Percentiles rank a stretch among this genome's conserved stretches.
Conservation (phyloP, 1,139 yeast species). For the Insectozyma bohioensis region DNA sequence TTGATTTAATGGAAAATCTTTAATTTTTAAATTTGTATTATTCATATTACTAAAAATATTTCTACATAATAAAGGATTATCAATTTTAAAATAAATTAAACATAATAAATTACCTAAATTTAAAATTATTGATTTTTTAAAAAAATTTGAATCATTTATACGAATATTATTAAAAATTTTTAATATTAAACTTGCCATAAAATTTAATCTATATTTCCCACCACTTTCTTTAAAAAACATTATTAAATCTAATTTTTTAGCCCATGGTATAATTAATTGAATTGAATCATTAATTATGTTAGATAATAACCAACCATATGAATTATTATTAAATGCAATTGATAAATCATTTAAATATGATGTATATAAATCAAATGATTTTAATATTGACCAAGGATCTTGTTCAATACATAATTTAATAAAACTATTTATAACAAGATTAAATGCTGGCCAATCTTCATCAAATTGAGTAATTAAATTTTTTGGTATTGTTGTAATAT, state of each 20-base stretch:
- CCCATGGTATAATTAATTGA: constrained; percentile 46
- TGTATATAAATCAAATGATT: constrained; percentile 61
- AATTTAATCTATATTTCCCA: constrained; percentile 49
- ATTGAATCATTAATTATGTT: constrained; percentile 42
- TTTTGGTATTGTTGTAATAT: not conserved
- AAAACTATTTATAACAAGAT: constrained; percentile 50
- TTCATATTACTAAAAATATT: constrained; percentile 76
- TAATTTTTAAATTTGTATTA: constrained; percentile 51
- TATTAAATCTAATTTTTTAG: constrained; percentile 50
- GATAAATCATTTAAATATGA: constrained; percentile 54
- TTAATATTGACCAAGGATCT: constrained; percentile 57
- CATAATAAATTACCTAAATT: constrained; percentile 61
- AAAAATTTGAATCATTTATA: constrained; percentile 42
- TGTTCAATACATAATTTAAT: constrained; percentile 52
- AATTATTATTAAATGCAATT: constrained; percentile 55
- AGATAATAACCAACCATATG: constrained; percentile 52
- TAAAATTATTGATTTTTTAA: constrained; percentile 53
- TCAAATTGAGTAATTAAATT: constrained; percentile 30
- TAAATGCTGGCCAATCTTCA: constrained; percentile 52
- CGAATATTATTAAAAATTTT: constrained; percentile 65
- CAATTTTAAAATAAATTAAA: constrained; percentile 59
- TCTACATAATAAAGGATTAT: constrained; percentile 67
- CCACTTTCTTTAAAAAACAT: constrained; percentile 41
- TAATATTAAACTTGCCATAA: constrained; percentile 56
- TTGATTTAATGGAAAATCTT: constrained; percentile 47